Percentiles rank a stretch among this genome's conserved stretches.
These are phyloP conservation scores for Letharia columbiana DNA, from an alignment of 495 filamentous ascomycete species.

Conservation along the genomic window DNA sequence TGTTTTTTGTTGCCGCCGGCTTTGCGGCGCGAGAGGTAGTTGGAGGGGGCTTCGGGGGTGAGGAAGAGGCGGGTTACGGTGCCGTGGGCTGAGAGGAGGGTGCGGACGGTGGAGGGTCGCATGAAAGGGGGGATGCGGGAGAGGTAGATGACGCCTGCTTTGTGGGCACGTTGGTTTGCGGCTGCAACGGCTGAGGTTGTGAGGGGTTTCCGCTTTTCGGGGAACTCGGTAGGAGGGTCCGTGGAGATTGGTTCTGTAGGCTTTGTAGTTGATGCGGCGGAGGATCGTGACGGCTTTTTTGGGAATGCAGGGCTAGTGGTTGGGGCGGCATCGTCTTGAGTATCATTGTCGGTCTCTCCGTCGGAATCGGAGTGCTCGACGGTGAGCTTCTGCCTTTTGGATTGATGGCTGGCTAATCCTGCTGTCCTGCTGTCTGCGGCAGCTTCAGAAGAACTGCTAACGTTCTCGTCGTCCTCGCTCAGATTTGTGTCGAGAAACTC, in stretches of 20 bases:
- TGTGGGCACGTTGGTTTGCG: slow-evolving; percentile 25
- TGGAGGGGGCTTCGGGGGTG: slow-evolving; percentile 62
- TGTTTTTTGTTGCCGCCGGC: slow-evolving; percentile 83
- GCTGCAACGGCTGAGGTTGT: slow-evolving; percentile 1
- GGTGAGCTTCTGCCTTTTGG: slow-evolving; percentile 21
- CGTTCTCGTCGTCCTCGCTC: slow-evolving; percentile 54
- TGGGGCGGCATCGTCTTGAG: background rate
- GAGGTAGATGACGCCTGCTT: slow-evolving; percentile 69
- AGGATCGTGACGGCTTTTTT: background rate
- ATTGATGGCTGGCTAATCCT: slow-evolving; percentile 5
- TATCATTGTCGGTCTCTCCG: slow-evolving; percentile 3
- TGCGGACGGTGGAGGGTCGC: slow-evolving; percentile 74
- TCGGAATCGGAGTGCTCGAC: slow-evolving; percentile 7
- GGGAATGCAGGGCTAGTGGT: background rate
- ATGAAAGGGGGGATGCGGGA: slow-evolving; percentile 91
- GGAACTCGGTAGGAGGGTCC: slow-evolving; percentile 23
- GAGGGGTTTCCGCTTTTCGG: slow-evolving; percentile 26
- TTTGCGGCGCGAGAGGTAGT: slow-evolving; percentile 49
- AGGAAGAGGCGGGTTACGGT: slow-evolving; percentile 81
- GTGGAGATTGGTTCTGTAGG: slow-evolving; percentile 6
- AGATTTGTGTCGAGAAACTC: slow-evolving; percentile 60
- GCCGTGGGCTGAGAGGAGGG: slow-evolving; percentile 68
- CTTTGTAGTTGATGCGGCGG: background rate
- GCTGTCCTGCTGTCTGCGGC: slow-evolving; percentile 40
- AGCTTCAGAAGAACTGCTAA: slow-evolving; percentile 62